Base-by-base conservation (phyloP, 2,329 filamentous ascomycete genomes). In the Ilyonectria mors-panacis region DNA sequence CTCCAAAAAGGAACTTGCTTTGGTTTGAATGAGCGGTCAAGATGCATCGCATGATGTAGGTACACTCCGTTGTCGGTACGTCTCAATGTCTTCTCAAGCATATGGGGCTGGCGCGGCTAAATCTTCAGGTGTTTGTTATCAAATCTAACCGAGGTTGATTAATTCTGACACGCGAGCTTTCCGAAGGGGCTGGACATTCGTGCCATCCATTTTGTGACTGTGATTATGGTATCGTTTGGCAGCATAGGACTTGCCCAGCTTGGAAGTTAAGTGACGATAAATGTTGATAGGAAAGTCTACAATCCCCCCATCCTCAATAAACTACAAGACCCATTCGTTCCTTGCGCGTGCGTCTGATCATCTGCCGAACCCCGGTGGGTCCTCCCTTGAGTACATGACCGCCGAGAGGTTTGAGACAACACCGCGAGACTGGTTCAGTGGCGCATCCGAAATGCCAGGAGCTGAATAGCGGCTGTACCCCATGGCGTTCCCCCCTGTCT, bases 1-100 rank as follows among this genome's bases (percentile, higher is more conserved):
- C 10, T 53, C 9, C 4, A 33, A 21, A 21, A 37, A 8, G 39
- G 50, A 21, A 37, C 13, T 53, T 15, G 21, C 13, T 15, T 33
- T n/a, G n/a, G 30, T 35, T 53, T 53, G 50, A 53, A 53, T 35
- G 33, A 17, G 50, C 50, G 50, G 50, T 53, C 50, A 53, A 15
- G n/a, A 21, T 13, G 28, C 48, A 37, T 35, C 23, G 30, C 28
- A 35, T 37, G 17, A 28, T 26, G 13, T 23, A n/a, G 13, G 37
- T 6, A 53, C 9, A 6, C 12, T 12, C 5, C 19, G 26, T 30
- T 35, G n/a, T 3, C 21, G 2, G 6, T 35, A 21, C n/a, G 17
- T 53, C 17, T 48, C 6, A 8, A n/a, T 17, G 2, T 28, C 26
- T 23, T 26, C 13, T 26, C 23, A 17, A 8, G 13, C 45, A 48